Evolutionary conservation across 1,284 basidiomycete genomes (phyloP).

Genomic region (Leccinum insolens): DNA sequence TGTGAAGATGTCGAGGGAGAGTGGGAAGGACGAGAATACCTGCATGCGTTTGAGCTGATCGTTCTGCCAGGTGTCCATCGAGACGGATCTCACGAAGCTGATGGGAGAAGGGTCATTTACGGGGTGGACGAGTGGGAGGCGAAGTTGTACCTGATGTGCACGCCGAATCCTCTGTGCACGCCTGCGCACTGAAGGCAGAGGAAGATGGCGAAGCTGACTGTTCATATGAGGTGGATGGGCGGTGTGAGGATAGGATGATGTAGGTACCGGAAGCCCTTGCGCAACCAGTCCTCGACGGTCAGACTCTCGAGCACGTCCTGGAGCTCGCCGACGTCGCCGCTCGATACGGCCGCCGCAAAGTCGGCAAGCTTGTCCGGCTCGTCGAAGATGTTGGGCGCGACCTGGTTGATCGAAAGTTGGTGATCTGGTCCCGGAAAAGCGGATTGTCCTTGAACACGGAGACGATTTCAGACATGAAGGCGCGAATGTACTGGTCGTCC

Average conservation of each 20-base stretch:
- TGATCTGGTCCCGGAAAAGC: slow-evolving; percentile 97
- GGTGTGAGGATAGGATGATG: background rate
- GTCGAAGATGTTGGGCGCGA: slow-evolving; percentile 97
- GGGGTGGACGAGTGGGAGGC: background rate
- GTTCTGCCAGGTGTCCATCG: slow-evolving; percentile 95
- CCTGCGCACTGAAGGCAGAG: slow-evolving; percentile 93
- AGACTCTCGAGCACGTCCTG: slow-evolving; percentile 94
- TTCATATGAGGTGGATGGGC: slow-evolving; percentile 7
- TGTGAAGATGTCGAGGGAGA: slow-evolving; percentile 12
- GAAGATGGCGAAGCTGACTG: slow-evolving; percentile 77
- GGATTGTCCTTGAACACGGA: slow-evolving; percentile 99
- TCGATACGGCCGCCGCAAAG: slow-evolving; percentile 95
- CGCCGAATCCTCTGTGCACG: slow-evolving; percentile 85
- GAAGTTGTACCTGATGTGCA: slow-evolving; percentile 69
- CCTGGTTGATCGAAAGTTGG: slow-evolving; percentile 94
- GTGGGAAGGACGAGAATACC: slow-evolving; percentile 45
- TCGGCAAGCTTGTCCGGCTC: slow-evolving; percentile 98
- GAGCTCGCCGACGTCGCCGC: slow-evolving; percentile 88
- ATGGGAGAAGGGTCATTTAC: slow-evolving; percentile 17
- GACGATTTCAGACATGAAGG: slow-evolving; percentile 96
- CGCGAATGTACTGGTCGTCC: slow-evolving; percentile 92
- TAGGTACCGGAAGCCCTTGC: slow-evolving; percentile 85
- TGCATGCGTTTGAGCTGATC: slow-evolving; percentile 92
- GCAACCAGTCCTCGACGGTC: slow-evolving; percentile 86
- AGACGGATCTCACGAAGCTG: slow-evolving; percentile 90